These are phyloP conservation scores for Fusarium musae DNA, from an alignment of 2,329 filamentous ascomycete species.

Conservation along the genomic window DNA sequence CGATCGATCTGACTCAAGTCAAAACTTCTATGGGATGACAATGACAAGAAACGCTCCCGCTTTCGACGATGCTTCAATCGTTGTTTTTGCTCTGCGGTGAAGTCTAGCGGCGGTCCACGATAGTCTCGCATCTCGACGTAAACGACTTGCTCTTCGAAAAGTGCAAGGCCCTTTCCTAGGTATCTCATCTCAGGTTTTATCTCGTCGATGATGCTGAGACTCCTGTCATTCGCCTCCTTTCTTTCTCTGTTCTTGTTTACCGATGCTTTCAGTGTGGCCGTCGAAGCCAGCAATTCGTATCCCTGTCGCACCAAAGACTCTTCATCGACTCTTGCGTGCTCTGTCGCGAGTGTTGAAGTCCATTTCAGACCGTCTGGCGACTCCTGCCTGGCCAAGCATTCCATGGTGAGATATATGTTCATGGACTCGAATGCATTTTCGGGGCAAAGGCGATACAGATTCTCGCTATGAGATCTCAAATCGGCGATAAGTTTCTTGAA, in stretches of 20 bases:
- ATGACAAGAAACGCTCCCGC: no score
- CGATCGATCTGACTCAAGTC: fast-evolving
- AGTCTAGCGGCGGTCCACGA: not conserved
- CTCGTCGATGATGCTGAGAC: fast-evolving
- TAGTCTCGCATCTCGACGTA: not conserved
- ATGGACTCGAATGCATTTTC: not conserved
- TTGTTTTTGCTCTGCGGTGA: not conserved
- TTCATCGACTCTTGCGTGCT: fast-evolving
- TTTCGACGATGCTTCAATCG: fast-evolving
- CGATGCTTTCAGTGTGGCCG: not conserved
- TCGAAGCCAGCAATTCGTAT: not conserved
- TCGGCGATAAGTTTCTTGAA: not conserved
- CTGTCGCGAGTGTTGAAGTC: not conserved
- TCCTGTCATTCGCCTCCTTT: fast-evolving
- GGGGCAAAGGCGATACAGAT: not conserved
- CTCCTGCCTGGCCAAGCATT: not conserved
- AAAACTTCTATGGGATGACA: no score
- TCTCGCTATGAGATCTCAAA: not conserved
- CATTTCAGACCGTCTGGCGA: not conserved
- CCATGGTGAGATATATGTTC: not conserved
- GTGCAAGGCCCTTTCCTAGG: not conserved
- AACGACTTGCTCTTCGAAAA: not conserved
- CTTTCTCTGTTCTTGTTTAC: not conserved
- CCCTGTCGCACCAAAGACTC: not conserved
- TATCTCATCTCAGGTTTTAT: not conserved